These are phyloP conservation scores for Candida sakaeoensis DNA, from an alignment of 805 yeast genomes.

Conservation along the genomic window DNA sequence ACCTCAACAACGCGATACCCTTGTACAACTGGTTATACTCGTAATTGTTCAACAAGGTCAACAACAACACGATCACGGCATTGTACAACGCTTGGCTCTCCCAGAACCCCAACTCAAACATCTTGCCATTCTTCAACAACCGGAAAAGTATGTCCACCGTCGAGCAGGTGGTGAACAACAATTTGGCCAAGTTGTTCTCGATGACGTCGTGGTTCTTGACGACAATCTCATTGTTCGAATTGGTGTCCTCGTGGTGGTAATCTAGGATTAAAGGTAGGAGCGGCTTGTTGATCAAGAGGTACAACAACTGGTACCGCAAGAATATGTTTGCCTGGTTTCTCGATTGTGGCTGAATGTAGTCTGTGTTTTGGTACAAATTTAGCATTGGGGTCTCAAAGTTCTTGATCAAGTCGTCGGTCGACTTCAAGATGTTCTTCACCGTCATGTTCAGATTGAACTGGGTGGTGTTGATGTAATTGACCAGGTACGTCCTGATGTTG, in stretches of 20 bases:
- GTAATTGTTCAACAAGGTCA: conserved; percentile 21
- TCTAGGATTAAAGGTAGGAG: conserved; percentile 29
- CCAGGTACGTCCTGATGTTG: conserved; percentile 34
- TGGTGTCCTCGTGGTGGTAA: conserved; percentile 15
- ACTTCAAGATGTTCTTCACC: conserved; percentile 26
- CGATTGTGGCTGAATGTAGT: conserved; percentile 14
- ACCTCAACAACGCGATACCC: conserved; percentile 29
- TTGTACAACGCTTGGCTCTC: conserved; percentile 37
- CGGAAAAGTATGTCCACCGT: conserved; percentile 28
- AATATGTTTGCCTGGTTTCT: conserved; percentile 32
- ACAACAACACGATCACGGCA: conserved; percentile 26
- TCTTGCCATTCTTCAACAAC: conserved; percentile 23
- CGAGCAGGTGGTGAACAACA: conserved; percentile 26
- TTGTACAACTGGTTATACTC: conserved; percentile 17
- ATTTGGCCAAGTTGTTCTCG: conserved; percentile 23
- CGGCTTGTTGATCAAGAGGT: conserved; percentile 31
- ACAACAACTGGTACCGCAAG: conserved; percentile 32
- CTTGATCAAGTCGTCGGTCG: conserved; percentile 25
- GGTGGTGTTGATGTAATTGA: conserved; percentile 38
- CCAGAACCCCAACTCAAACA: conserved; percentile 37
- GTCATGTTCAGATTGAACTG: conserved; percentile 36
- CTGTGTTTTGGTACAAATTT: conserved; percentile 10
- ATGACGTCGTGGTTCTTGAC: conserved; percentile 23
- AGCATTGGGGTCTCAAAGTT: conserved; percentile 31
- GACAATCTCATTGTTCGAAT: conserved; percentile 19